These are phyloP conservation scores for Eucalyptus erythrocorys DNA, from an alignment of 345 rosid genomes.

Conservation along the genomic window DNA sequence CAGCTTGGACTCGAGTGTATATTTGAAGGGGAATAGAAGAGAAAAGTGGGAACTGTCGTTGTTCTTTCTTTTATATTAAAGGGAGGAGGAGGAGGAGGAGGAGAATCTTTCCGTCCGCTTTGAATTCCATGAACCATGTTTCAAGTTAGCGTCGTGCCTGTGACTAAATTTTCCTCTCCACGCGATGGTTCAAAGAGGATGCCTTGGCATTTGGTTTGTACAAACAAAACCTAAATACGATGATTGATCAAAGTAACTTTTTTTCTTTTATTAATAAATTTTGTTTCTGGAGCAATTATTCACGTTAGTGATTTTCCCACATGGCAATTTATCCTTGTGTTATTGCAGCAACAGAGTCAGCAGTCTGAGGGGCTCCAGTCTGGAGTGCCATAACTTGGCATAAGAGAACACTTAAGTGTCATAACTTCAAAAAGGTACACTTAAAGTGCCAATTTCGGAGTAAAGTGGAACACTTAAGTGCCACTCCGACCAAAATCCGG, in stretches of 20 bases:
- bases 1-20: no score
- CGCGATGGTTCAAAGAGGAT: neutral
- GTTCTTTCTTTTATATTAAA: neutral
- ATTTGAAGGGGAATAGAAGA: no score
- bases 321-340: neutral
- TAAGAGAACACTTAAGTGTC: no score
- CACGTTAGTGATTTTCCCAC: fast-evolving
- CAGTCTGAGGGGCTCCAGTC: no score
- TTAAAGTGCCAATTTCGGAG: no score
- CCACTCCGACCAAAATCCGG: no score
- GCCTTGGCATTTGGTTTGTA: neutral
- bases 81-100: neutral
- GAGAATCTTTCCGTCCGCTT: neutral
- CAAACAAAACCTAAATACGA: neutral
- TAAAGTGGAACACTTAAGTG: no score
- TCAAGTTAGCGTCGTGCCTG: neutral
- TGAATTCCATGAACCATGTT: neutral
- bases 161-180: neutral
- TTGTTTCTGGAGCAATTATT: neutral
- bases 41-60: no score
- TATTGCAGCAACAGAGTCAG: no score
- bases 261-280: no score
- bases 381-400: no score
- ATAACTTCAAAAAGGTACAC: no score
- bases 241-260: neutral